Base-by-base conservation (phyloP, 2,329 filamentous ascomycete species). In the Aspergillus sp. region DNA sequence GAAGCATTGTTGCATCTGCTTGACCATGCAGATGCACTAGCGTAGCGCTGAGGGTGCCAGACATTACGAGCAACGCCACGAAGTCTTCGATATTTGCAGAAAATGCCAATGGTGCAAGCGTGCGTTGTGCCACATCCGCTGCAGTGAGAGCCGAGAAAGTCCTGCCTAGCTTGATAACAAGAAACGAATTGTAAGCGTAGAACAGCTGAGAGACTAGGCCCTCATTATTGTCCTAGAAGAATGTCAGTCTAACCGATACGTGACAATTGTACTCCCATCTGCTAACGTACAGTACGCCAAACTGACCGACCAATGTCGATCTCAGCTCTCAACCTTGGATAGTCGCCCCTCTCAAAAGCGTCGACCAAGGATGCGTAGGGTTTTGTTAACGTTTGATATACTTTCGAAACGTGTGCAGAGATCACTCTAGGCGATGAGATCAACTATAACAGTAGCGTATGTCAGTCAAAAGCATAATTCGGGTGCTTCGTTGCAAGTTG, bases 121-220 rank as follows among this genome's bases (percentile, higher is more conserved):
- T 74, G 54, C 70, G 72, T 57, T 70, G 70, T 17, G 75, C 69
- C 15, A 83, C 74, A 52, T 82, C 82, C 5, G 79, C 74, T 9
- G 89, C 76, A 4, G 85, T 83, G 36, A 89, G 78, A 5, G 87
- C 85, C 32, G 84, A 83, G 71, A 94, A 97, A 3, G 91, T 87
- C 55, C 85, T 84, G 48, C 88, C 87, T 25, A 98, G 81, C 61
- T 87, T 87, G 36, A 89, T 81, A 59, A 98, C 86, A 61, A 90
- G 88, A 79, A 89, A 92, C 68, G 88, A 87, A 67, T 90, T 87
- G 71, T 93, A 91, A 9, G 90, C 87, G 19, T 84, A 79, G 41
- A 89, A 74, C 10, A 94, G 88, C 72, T 91, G 87, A 4, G 81
- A 78, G 12, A 96, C 81, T 13, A 98, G 84, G 3, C 88, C 85